phyloP scores from a whole-genome alignment of 148 eudicot genomes.

The Spergularia bocconei region DNA sequence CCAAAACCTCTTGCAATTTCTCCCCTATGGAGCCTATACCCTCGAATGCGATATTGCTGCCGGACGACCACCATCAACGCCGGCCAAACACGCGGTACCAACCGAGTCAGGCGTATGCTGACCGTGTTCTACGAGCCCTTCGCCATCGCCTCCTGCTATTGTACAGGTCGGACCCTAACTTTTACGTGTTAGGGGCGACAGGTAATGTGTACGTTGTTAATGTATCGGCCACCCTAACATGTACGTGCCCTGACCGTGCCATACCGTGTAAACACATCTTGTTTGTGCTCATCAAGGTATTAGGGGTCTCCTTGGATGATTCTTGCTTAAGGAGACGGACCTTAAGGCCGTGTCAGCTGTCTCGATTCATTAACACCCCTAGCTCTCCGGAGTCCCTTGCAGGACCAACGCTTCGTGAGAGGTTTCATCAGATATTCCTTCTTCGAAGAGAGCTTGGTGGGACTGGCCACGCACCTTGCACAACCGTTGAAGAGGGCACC shows the following conservation, averaged over 20 bases:
- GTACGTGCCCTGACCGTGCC: conserved; percentile 82
- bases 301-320: conserved; percentile 48
- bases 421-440: conserved; percentile 56
- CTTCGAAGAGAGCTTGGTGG: conserved; percentile 28
- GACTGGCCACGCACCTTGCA: background rate
- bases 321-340: conserved; percentile 48
- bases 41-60: conserved; percentile 32
- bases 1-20: too few species aligned
- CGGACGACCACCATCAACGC: conserved; percentile 20
- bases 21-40: conserved; percentile 41
- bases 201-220: conserved; percentile 77
- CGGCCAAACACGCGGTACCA: conserved; percentile 21
- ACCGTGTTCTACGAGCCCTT: conserved; percentile 60
- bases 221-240: conserved; percentile 49
- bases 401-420: conserved; percentile 36
- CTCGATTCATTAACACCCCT: conserved; percentile 47
- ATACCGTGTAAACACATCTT: conserved; percentile 83
- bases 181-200: conserved; percentile 73
- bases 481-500: conserved; percentile 43
- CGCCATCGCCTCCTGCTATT: conserved; percentile 67
- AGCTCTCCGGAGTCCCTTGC: conserved; percentile 48
- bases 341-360: conserved; percentile 59
- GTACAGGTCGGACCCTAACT: conserved; percentile 68
- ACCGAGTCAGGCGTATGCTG: conserved; percentile 52
- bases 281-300: conserved; percentile 48